phyloP scores from a whole-genome alignment of 202 grass and related monocot species.

The Schoenoplectus triqueter region DNA sequence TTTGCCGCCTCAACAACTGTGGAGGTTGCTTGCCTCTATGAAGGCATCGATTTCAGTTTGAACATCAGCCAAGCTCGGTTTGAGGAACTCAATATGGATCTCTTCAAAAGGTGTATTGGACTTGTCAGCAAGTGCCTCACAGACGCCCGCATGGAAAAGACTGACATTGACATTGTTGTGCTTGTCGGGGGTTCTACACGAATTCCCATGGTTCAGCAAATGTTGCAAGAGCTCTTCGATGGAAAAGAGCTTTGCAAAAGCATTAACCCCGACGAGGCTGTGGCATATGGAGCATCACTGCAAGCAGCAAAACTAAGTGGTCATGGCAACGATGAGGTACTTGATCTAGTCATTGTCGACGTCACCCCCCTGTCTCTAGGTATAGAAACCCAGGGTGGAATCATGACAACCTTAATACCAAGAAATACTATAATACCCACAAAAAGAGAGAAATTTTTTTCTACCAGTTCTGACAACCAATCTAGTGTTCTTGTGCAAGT shows the following conservation, averaged over 20 bases:
- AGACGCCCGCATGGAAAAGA: constrained; percentile 23
- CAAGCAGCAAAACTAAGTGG: constrained; percentile 41
- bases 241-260: constrained; percentile 37
- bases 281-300: constrained; percentile 32
- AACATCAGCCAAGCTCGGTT: constrained; percentile 34
- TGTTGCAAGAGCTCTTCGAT: constrained; percentile 37
- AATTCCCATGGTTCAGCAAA: constrained; percentile 24
- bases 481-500: constrained; percentile 43
- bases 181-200: constrained; percentile 35
- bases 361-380: constrained; percentile 34
- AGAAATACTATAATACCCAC: constrained; percentile 39
- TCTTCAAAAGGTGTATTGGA: constrained; percentile 11
- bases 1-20: constrained; percentile 1
- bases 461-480: constrained; percentile 31
- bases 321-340: constrained; percentile 23
- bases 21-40: constrained; percentile 27
- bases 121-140: constrained; percentile 26
- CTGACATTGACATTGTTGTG: neutral
- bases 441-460: constrained; percentile 26
- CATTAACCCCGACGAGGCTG: constrained; percentile 36
- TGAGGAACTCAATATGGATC: constrained; percentile 38
- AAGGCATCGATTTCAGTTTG: constrained; percentile 26
- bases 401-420: constrained; percentile 37
- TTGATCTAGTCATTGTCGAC: constrained; percentile 39
- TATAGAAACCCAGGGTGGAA: constrained; percentile 32